Evolutionary conservation across 805 yeast genomes (phyloP).

Genomic region (Saccharomyces jurei): DNA sequence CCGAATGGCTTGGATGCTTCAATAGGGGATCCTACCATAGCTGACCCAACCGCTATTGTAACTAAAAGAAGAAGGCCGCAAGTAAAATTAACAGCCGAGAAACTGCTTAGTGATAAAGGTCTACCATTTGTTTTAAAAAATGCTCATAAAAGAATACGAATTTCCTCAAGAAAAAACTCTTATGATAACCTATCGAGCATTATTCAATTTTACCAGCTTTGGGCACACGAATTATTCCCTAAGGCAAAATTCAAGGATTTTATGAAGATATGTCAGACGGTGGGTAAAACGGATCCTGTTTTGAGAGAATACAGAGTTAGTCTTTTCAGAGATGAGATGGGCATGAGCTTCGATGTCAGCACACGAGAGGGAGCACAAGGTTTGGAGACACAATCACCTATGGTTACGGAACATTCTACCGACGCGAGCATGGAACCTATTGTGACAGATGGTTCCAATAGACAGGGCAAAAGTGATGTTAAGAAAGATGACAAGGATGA

Average conservation of each 20-base stretch:
- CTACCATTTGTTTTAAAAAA: slow-evolving; percentile 41
- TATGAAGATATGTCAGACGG: slow-evolving; percentile 41
- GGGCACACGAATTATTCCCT: slow-evolving; percentile 74
- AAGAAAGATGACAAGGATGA: slow-evolving; percentile 1
- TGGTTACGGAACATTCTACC: not conserved
- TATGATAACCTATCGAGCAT: slow-evolving; percentile 30
- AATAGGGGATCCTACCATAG: slow-evolving; percentile 11
- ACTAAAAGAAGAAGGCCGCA: slow-evolving; percentile 20
- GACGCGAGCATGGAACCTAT: not conserved
- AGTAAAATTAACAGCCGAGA: slow-evolving; percentile 46
- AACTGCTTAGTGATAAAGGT: slow-evolving; percentile 47
- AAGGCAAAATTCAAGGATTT: slow-evolving; percentile 73
- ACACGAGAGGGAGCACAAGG: not conserved
- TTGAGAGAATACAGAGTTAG: slow-evolving; percentile 37
- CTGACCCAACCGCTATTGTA: slow-evolving; percentile 24
- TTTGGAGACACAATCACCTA: not conserved
- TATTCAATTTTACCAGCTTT: slow-evolving; percentile 53
- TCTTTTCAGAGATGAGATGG: slow-evolving; percentile 34
- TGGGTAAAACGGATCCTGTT: slow-evolving; percentile 38
- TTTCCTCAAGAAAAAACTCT: slow-evolving; percentile 22
- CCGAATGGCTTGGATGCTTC: slow-evolving; percentile 6
- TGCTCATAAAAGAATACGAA: slow-evolving; percentile 29
- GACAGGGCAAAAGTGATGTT: not conserved
- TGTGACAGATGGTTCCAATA: not conserved
- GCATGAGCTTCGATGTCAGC: slow-evolving; percentile 1